phyloP scores from a whole-genome alignment of 305 asterid genomes.

The Fraxinus xanthoxyloides region DNA sequence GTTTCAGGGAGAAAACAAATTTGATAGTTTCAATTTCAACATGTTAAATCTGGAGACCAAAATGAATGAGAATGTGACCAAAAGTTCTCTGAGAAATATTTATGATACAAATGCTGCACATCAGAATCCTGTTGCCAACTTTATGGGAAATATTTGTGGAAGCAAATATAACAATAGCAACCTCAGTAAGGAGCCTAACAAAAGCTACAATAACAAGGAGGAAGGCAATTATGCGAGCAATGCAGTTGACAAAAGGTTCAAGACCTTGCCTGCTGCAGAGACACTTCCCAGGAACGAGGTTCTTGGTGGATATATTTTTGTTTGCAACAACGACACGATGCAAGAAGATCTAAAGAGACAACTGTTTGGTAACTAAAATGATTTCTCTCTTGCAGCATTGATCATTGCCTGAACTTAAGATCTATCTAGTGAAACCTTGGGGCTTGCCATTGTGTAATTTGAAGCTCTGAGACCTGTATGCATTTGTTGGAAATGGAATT shows the following conservation, averaged over 20 bases:
- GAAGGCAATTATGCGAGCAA: conserved; percentile 43
- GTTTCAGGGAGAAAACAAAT: conserved; percentile 69
- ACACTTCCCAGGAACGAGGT: conserved; percentile 88
- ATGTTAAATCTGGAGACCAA: conserved; percentile 64
- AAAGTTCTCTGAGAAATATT: conserved; percentile 43
- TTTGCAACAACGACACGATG: conserved; percentile 96
- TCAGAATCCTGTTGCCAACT: conserved; percentile 47
- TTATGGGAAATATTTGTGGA: conserved; percentile 46
- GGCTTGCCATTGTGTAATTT: conserved; percentile 1
- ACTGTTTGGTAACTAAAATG: conserved; percentile 63
- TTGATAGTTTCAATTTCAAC: conserved; percentile 62
- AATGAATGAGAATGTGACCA: conserved; percentile 48
- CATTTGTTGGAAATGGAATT: neutral
- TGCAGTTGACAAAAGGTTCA: conserved; percentile 78
- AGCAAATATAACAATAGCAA: conserved; percentile 48
- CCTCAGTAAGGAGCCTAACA: conserved; percentile 49
- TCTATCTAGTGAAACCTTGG: neutral
- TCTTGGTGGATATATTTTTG: conserved; percentile 95
- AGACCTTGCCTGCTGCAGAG: conserved; percentile 93
- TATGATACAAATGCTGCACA: conserved; percentile 53
- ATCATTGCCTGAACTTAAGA: neutral
- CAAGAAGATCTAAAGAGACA: conserved; percentile 94
- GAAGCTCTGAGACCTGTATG: neutral
- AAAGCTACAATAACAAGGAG: conserved; percentile 39
- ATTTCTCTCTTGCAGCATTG: neutral